These are phyloP conservation scores for Apophysomyces variabilis DNA, from an alignment of 371 early-diverging fungal genomes.

Conservation along the genomic window DNA sequence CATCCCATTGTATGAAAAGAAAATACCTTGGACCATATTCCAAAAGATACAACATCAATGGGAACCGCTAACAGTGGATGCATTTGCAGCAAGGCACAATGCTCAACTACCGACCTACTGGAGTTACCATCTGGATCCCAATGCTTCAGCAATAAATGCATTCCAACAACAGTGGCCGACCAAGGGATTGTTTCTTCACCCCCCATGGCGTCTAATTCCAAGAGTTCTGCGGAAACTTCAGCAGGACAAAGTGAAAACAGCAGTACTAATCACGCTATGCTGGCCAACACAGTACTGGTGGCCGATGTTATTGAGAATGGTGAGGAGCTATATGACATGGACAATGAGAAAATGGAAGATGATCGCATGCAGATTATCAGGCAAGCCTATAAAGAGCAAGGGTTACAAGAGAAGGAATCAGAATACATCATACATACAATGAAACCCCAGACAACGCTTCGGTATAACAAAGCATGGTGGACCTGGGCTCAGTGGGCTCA, in stretches of 20 bases:
- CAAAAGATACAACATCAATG: constrained; percentile 13
- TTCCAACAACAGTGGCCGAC: constrained; percentile 30
- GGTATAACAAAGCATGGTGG: constrained; percentile 21
- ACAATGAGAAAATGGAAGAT: constrained; percentile 6
- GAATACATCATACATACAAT: constrained; percentile 3
- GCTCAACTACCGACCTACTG: constrained; percentile 22
- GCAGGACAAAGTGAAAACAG: constrained; percentile 11
- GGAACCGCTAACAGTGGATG: constrained; percentile 30
- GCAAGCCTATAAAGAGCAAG: constrained; percentile 8
- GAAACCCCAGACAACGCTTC: constrained; percentile 2
- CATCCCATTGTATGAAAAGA: constrained; percentile 15
- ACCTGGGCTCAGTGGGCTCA: constrained; percentile 11
- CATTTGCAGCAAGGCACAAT: constrained; percentile 33
- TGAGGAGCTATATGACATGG: background rate
- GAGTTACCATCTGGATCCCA: constrained; percentile 28
- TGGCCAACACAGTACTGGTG: constrained; percentile 34
- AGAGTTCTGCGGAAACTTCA: constrained; percentile 26
- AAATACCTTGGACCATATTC: constrained; percentile 11
- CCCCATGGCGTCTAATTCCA: constrained; percentile 33
- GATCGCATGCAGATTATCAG: constrained; percentile 29
- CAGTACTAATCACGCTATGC: constrained; percentile 28
- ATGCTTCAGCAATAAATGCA: constrained; percentile 31
- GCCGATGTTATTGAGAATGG: constrained; percentile 17
- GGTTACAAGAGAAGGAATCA: constrained; percentile 9
- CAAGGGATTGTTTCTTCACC: constrained; percentile 26